A percentile compares a stretch with the other conserved stretches of the same genome.
These are phyloP conservation scores for Scedosporium dehoogii DNA, from an alignment of 2,329 filamentous ascomycete genomes.

Conservation along the genomic window DNA sequence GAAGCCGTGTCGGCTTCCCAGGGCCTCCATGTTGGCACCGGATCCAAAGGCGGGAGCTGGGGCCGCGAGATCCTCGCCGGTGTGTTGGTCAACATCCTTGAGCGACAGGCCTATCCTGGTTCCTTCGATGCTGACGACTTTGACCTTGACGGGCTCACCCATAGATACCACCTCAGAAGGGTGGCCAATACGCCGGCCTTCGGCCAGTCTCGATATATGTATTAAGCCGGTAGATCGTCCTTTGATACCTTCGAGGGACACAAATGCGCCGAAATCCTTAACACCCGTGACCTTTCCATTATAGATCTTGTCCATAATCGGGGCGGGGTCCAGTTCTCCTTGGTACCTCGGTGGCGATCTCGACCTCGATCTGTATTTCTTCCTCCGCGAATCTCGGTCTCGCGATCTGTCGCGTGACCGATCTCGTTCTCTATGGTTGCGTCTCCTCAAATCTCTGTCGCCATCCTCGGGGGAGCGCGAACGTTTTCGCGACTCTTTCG, in stretches of 20 bases:
- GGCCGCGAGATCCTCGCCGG: constrained; percentile 65
- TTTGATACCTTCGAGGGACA: constrained; percentile 77
- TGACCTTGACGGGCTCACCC: constrained; percentile 83
- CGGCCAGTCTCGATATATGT: constrained; percentile 80
- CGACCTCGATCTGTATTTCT: constrained; percentile 23
- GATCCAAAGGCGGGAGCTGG: constrained; percentile 72
- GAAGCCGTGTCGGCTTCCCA: constrained; percentile 60
- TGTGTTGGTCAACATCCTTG: constrained; percentile 92
- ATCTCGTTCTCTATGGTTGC: constrained; percentile 30
- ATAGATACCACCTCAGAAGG: constrained; percentile 76
- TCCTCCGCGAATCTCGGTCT: constrained; percentile 18
- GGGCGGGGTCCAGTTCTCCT: constrained; percentile 66
- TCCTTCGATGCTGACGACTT: constrained; percentile 75
- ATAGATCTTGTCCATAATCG: constrained; percentile 79
- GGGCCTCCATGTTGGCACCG: constrained; percentile 77
- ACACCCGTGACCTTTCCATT: constrained; percentile 82
- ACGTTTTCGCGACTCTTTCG: constrained; percentile 44
- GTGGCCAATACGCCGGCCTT: constrained; percentile 80
- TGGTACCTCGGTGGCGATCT: constrained; percentile 19
- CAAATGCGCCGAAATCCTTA: constrained; percentile 93
- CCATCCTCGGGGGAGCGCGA: constrained; percentile 42
- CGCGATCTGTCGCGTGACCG: constrained; percentile 27
- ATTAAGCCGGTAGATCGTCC: constrained; percentile 90
- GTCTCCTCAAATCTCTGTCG: constrained; percentile 44
- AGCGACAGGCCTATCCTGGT: constrained; percentile 80